phyloP scores from a whole-genome alignment of 2,329 filamentous ascomycete genomes.

The Alternaria infectoria region DNA sequence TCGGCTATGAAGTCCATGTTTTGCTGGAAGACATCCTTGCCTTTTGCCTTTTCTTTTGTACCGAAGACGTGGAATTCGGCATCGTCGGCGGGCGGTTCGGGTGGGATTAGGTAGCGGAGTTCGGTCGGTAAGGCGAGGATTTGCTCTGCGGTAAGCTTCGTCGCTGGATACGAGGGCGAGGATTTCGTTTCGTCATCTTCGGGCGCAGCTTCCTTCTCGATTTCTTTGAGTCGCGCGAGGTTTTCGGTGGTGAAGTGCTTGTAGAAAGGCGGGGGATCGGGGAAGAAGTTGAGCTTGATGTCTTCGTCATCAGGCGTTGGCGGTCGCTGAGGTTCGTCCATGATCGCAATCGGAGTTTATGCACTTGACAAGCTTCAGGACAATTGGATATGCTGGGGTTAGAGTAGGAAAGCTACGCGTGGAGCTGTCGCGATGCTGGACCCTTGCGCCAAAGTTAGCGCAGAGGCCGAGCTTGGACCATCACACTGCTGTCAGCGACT shows the following conservation, averaged over 20 bases:
- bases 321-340: constrained; percentile 25
- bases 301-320: constrained; percentile 25
- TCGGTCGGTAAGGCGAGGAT: constrained; percentile 68
- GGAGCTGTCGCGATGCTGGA: constrained; percentile 7
- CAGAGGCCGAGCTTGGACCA: constrained; percentile 2
- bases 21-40: constrained; percentile 32
- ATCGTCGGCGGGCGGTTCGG: constrained; percentile 72
- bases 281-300: constrained; percentile 62
- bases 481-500: background rate
- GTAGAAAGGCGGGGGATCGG: constrained; percentile 89
- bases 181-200: constrained; percentile 19
- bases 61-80: constrained; percentile 75
- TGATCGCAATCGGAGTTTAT: background rate
- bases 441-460: constrained; percentile 7
- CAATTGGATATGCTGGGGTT: background rate
- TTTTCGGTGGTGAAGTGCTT: constrained; percentile 83
- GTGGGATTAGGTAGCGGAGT: constrained; percentile 80
- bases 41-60: constrained; percentile 58
- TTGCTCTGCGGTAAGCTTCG: constrained; percentile 29
- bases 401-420: background rate
- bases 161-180: background rate
- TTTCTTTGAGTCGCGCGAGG: constrained; percentile 62
- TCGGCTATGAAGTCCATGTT: constrained; percentile 32
- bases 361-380: background rate
- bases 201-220: constrained; percentile 49